Evolutionary conservation across 495 filamentous ascomycete genomes (phyloP).

Genomic region (Collariella sp.): DNA sequence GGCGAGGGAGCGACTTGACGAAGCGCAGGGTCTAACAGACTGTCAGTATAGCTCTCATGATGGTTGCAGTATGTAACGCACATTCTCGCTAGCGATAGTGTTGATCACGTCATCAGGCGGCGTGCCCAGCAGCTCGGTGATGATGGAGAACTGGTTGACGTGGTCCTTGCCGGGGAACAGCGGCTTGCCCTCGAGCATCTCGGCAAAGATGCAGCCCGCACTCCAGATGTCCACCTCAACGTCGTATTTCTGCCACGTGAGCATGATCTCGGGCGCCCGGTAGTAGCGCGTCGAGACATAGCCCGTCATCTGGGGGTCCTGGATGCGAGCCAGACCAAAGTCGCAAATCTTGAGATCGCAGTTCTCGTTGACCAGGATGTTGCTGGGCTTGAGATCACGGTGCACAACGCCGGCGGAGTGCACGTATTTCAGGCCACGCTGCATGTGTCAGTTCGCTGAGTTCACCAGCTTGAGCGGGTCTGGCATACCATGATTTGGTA

Average conservation of each 20-base stretch:
- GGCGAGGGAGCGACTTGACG: constrained; percentile 94
- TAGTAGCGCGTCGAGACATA: constrained; percentile 99
- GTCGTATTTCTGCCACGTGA: constrained; percentile 99
- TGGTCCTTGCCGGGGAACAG: constrained; percentile 98
- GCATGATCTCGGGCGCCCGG: constrained; percentile 97
- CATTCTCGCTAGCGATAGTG: constrained; percentile 97
- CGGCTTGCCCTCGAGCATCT: constrained; percentile 98
- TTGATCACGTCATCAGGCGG: constrained; percentile 97
- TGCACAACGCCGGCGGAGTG: constrained; percentile 98
- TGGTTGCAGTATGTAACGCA: constrained; percentile 34
- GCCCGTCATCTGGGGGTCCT: constrained; percentile 99
- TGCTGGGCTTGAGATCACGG: constrained; percentile 94
- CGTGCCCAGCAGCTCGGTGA: constrained; percentile 95
- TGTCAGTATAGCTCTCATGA: not conserved
- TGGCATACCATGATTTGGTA: constrained; percentile 88
- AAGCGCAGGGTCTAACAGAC: constrained; percentile 75
- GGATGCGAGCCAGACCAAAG: constrained; percentile 92
- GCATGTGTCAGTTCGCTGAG: constrained; percentile 19
- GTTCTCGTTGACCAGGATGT: constrained; percentile 98
- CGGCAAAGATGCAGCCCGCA: constrained; percentile 96
- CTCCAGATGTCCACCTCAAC: constrained; percentile 99
- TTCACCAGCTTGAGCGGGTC: not conserved
- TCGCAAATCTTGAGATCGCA: constrained; percentile 99
- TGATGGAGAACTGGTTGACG: constrained; percentile 99
- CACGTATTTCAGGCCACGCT: constrained; percentile 98